phyloP scores from a whole-genome alignment of 2,329 filamentous ascomycete species.

The Thielaviopsis musarum region DNA sequence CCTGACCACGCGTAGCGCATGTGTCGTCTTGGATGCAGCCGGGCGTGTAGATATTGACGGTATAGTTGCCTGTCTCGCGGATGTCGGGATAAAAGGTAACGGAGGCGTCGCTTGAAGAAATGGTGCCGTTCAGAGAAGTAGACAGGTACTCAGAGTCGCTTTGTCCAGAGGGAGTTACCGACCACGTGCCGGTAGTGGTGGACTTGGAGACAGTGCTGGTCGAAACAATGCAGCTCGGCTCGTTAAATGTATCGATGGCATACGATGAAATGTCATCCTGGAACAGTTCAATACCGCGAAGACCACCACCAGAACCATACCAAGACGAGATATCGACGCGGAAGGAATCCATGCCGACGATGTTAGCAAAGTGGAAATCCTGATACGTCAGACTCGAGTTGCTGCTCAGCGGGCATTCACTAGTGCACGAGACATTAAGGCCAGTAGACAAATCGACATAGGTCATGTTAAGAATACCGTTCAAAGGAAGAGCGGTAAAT shows the following conservation, averaged over 20 bases:
- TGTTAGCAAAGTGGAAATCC: slow-evolving; percentile 83
- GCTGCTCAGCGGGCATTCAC: slow-evolving; percentile 66
- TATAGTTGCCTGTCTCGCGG: slow-evolving; percentile 78
- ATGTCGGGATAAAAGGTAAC: slow-evolving; percentile 76
- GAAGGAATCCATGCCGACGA: slow-evolving; percentile 75
- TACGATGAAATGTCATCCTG: slow-evolving; percentile 74
- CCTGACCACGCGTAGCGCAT: slow-evolving; percentile 59
- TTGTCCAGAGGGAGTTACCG: slow-evolving; percentile 41
- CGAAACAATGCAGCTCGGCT: slow-evolving; percentile 56
- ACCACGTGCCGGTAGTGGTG: slow-evolving; percentile 60
- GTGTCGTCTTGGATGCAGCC: slow-evolving; percentile 69
- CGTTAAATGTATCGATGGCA: slow-evolving; percentile 75
- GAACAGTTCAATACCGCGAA: slow-evolving; percentile 75
- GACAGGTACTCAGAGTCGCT: slow-evolving; percentile 67
- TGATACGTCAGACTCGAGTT: slow-evolving; percentile 52
- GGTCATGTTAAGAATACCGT: slow-evolving; percentile 91
- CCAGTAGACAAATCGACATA: slow-evolving; percentile 64
- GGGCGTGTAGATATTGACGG: slow-evolving; percentile 79
- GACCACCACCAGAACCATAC: slow-evolving; percentile 71
- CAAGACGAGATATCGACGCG: slow-evolving; percentile 71
- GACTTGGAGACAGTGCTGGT: slow-evolving; percentile 42
- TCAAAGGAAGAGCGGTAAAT: slow-evolving; percentile 68
- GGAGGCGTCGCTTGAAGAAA: slow-evolving; percentile 41
- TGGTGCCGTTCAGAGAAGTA: slow-evolving; percentile 29
- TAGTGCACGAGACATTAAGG: slow-evolving; percentile 55